phyloP scores from a whole-genome alignment of 495 filamentous ascomycete genomes.

The Tirmania nivea region DNA sequence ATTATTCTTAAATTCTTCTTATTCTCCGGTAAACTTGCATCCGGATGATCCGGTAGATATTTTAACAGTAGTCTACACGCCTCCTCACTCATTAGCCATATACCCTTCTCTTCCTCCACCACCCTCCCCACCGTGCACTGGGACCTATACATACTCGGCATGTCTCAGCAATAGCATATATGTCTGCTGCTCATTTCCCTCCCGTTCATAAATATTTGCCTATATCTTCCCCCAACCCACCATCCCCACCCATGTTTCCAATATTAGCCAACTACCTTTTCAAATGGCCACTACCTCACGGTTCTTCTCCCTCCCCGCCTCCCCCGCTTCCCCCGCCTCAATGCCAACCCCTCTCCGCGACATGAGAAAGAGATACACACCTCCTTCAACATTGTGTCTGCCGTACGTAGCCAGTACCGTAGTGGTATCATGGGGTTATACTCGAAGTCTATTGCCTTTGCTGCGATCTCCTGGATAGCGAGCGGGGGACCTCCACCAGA shows the following conservation, averaged over 20 bases:
- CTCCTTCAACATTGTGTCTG: conserved; percentile 56
- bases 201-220: conserved; percentile 56
- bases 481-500: conserved; percentile 26
- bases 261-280: conserved; percentile 28
- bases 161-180: conserved; percentile 74
- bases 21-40: conserved; percentile 29
- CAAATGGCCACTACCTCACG: too few species aligned
- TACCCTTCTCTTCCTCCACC: too few species aligned
- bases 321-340: too few species aligned
- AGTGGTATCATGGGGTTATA: conserved; percentile 55
- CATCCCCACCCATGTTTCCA: too few species aligned
- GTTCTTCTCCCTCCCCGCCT: too few species aligned
- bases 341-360: too few species aligned
- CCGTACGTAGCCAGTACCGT: conserved; percentile 62
- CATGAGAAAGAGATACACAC: too few species aligned
- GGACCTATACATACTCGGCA: conserved; percentile 24
- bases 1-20: conserved; percentile 5
- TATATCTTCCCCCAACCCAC: too few species aligned
- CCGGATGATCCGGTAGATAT: conserved; percentile 37
- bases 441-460: conserved; percentile 49
- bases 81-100: too few species aligned
- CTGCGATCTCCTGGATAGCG: conserved; percentile 48
- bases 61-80: neutral
- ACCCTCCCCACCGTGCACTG: too few species aligned
- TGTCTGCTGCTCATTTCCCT: conserved; percentile 67